A percentile compares a stretch with the other conserved stretches of the same genome.
Evolutionary conservation across 2,329 filamentous ascomycete genomes (phyloP).

Genomic region (Colletotrichum cereale): DNA sequence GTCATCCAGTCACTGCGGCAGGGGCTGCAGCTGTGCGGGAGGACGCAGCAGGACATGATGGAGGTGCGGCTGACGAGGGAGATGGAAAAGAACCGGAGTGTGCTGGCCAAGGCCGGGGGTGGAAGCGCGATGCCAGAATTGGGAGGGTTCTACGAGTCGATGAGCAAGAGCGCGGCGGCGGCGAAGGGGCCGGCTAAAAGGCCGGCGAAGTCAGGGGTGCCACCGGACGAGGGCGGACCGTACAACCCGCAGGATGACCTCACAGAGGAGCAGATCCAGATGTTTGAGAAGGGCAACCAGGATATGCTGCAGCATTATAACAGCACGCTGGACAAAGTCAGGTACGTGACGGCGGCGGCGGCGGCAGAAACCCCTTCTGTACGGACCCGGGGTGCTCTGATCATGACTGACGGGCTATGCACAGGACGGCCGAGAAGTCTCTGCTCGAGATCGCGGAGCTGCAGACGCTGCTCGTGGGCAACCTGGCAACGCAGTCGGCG

Average conservation of each 20-base stretch:
- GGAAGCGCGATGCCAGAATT: constrained; percentile 44
- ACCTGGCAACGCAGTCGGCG: constrained; percentile 86
- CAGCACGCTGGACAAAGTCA: constrained; percentile 92
- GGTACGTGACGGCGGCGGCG: constrained; percentile 66
- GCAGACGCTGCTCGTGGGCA: constrained; percentile 88
- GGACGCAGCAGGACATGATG: constrained; percentile 91
- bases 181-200: constrained; percentile 36
- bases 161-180: constrained; percentile 41
- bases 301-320: constrained; percentile 95
- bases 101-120: constrained; percentile 77
- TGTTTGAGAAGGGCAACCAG: constrained; percentile 94
- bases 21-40: constrained; percentile 80
- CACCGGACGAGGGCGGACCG: constrained; percentile 43
- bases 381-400: not conserved
- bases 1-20: constrained; percentile 86
- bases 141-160: constrained; percentile 42
- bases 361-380: not conserved
- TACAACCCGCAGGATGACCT: constrained; percentile 63
- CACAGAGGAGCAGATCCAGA: constrained; percentile 86
- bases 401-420: constrained; percentile 20
- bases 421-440: constrained; percentile 87
- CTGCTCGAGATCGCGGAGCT: constrained; percentile 93
- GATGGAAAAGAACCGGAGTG: constrained; percentile 89
- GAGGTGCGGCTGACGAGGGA: constrained; percentile 87
- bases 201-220: constrained; percentile 42